Conservation (phyloP, 176 grass and related monocot species). For the Tillandsia fasciculata region DNA sequence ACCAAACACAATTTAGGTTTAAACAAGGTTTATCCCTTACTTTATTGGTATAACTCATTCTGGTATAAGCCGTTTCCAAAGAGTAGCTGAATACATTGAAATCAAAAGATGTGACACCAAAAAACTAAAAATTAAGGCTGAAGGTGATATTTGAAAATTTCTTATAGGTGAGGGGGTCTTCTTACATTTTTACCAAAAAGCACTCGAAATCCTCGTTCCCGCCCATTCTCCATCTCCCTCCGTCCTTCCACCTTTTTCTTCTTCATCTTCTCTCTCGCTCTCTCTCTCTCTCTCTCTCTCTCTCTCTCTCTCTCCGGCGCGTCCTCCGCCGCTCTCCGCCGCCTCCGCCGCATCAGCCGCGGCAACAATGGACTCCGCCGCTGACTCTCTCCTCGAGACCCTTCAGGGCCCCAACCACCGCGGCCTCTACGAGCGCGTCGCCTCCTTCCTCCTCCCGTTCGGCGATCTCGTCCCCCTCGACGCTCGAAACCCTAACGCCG, state of each 20-base stretch:
- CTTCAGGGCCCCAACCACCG: conserved; percentile 29
- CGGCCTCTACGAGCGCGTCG: conserved; percentile 46
- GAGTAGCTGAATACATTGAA: no score
- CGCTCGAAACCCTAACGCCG: conserved; percentile 29
- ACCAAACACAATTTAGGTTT: no score
- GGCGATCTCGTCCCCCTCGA: conserved; percentile 25
- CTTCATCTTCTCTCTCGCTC: background rate
- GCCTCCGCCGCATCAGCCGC: background rate
- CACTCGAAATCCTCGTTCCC: background rate
- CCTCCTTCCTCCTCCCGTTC: conserved; percentile 58
- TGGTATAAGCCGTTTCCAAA: no score
- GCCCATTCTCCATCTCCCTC: background rate
- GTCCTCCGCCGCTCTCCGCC: no score
- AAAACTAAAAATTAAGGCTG: no score
- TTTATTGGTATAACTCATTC: no score
- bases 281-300: no score
- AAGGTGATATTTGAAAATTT: no score
- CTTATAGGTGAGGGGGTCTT: background rate
- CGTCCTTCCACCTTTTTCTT: background rate
- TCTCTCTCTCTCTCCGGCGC: no score
- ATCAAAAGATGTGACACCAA: no score
- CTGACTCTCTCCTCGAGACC: conserved; percentile 37
- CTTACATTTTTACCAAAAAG: background rate
- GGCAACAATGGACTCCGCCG: conserved; percentile 46
- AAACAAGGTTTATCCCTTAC: no score